Percentiles rank a stretch among this genome's conserved stretches.
Evolutionary conservation across 306 rosid genomes (phyloP).

Genomic region (Corylus americana): DNA sequence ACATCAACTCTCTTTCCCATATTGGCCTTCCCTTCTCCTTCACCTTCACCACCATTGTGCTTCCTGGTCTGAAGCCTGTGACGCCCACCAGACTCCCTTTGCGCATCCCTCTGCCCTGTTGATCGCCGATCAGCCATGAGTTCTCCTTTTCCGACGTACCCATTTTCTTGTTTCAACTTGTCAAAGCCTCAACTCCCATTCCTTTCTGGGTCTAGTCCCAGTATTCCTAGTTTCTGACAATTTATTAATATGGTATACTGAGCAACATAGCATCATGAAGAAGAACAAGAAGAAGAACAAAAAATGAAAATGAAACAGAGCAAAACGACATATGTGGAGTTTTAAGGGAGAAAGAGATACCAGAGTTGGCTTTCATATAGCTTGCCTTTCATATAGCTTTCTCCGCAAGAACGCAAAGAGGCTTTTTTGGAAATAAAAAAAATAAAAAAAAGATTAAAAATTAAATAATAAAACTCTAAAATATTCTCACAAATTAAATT

Average conservation of each 20-base stretch:
- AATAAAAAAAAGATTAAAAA: not conserved
- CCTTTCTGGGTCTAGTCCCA: conserved; percentile 10
- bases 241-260: not conserved
- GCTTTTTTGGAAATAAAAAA: not conserved
- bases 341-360: conserved; percentile 14
- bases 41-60: conserved; percentile 1
- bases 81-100: conserved; percentile 9
- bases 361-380: conserved; percentile 30
- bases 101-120: conserved; percentile 39
- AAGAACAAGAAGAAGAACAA: not conserved
- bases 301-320: not conserved
- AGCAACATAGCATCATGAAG: conserved; percentile 10
- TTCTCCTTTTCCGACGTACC: conserved; percentile 43
- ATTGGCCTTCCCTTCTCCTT: conserved; percentile 1
- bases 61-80: conserved; percentile 26
- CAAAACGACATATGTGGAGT: not conserved
- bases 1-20: conserved; percentile 26
- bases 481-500: not conserved
- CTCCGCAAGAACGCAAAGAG: conserved; percentile 36
- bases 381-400: conserved; percentile 31
- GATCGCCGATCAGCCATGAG: conserved; percentile 47
- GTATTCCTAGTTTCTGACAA: not conserved
- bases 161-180: conserved; percentile 59
- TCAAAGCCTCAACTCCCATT: conserved; percentile 67
- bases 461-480: not conserved